Evolutionary conservation across 805 yeast genomes (phyloP), one percentile per base, ranked within the genome.

Genomic region (Kodamaea laetipori): DNA sequence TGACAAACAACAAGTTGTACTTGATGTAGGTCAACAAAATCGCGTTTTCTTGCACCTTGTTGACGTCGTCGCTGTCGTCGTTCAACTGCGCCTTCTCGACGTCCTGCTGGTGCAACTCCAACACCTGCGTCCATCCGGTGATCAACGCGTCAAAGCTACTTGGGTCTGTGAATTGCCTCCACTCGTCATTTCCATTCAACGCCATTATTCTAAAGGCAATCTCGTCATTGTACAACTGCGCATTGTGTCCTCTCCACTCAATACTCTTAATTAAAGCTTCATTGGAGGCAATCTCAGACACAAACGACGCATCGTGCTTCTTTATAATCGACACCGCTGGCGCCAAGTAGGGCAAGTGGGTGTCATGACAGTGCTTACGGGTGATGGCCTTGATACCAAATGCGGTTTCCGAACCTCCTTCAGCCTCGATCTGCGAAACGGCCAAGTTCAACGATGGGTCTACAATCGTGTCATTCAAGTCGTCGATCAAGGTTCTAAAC

Each of bases 11-110:
- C 48, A 78, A 67, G 53, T 81, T 77, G 67, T 85, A 92, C 54
- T 79, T 81, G 54, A 90, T 78, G 62, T 76, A 92, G 0, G 97
- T 86, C 44, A 80, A 67, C 33, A 90, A 64, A 50, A 92, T 81
- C 56, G 90, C 87, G 47, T 83, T 77, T 51, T 83, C 80, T 60
- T 88, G 89, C 37, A 77, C 78, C 42, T 74, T 78, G 39, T 78
- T 81, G 35, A 73, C 77, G 43, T 77, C 84, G 37, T 73, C 76
- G 11, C 67, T 75, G 41, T 73, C 76, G 24, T 42, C 41, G 19
- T 36, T 37, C 27, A 37, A 37, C 15, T 59, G 58, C 38, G 60
- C 66, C 48, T 79, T 76, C 6, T 73, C 76, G 52, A 84, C 71
- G 52, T 78, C 82, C 11, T 66, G 67, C 41, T 68, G 68, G 54